Base-by-base conservation (phyloP, 129 eudicot genomes). In the Tanacetum coccineum region DNA sequence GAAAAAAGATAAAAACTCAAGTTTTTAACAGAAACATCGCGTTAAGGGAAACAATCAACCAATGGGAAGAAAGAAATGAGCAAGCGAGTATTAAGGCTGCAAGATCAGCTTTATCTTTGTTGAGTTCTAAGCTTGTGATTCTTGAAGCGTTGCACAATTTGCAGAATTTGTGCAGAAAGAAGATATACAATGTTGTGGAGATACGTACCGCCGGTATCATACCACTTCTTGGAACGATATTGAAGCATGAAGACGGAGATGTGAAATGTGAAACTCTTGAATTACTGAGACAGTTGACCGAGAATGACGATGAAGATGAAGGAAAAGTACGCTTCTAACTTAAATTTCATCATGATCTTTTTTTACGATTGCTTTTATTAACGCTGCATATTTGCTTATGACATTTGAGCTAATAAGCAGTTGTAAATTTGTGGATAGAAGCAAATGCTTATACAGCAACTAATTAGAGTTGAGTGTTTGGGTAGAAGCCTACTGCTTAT, bases 51-150 rank as follows among this genome's bases (percentile, higher is more conserved):
- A 88, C 87, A 10, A 88, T 88, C 40, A 74, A 77, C 59, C 84
- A 88, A 70, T 88, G 96, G 96, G 81, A 82, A 79, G 84, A 82
- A 71, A 80, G 91, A 80, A 80, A 88, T 78, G 96, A 85, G 42
- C 72, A 82, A 64, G 86, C 84, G 59, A 69, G 75, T 47, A 78
- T 88, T 32, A 88, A 79, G 74, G 79, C 76, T 21, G 86, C 90
- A 22, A 73, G 77, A 45, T 80, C 84, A 62, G 91, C 83, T 50
- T 73, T 88, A 52, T 52, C 87, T 26, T 57, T 68, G 56, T 79
- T 71, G 55, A 71, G 79, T 74, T 60, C 82, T 30, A 82, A 85
- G 45, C 60, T 70, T 66, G 76, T 62, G 81, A 70, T 85, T 62
- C 84, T 80, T 64, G 91, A 88, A 73, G 96, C 88, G 18, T 52